Evolutionary conservation across 2,329 filamentous ascomycete genomes (phyloP).

Genomic region (Venturia nashicola): DNA sequence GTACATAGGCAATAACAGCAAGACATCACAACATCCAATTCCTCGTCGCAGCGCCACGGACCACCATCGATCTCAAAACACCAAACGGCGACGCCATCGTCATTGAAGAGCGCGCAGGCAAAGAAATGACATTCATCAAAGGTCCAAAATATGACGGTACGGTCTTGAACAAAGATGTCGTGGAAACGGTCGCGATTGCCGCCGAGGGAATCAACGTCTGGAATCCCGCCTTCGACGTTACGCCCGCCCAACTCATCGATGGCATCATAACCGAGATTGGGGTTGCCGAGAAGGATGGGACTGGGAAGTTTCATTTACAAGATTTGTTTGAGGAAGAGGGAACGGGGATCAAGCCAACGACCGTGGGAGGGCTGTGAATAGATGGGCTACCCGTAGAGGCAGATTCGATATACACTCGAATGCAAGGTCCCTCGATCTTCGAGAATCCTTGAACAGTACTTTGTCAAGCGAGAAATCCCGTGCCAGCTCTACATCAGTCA

Average conservation of each 20-base stretch:
- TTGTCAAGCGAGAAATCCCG: too few relatives aligned
- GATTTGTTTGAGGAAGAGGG: slow-evolving; percentile 23
- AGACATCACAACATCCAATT: slow-evolving; percentile 84
- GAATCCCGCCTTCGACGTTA: slow-evolving; percentile 97
- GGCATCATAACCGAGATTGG: slow-evolving; percentile 89
- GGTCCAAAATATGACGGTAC: slow-evolving; percentile 59
- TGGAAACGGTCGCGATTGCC: slow-evolving; percentile 68
- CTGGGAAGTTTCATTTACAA: slow-evolving; percentile 55
- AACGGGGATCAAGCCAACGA: background rate
- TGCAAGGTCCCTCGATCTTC: too few relatives aligned
- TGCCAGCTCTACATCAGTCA: too few relatives aligned
- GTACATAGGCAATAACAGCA: slow-evolving; percentile 59
- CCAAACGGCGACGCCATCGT: slow-evolving; percentile 66
- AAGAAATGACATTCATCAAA: slow-evolving; percentile 75
- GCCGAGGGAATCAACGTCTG: slow-evolving; percentile 69
- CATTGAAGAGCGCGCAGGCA: slow-evolving; percentile 74
- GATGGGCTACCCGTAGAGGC: too few relatives aligned
- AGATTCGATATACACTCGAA: too few relatives aligned
- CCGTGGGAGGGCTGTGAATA: background rate
- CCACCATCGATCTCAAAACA: slow-evolving; percentile 80
- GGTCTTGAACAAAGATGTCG: slow-evolving; percentile 43
- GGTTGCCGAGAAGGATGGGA: slow-evolving; percentile 62
- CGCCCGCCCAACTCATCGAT: slow-evolving; percentile 78
- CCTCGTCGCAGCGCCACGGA: slow-evolving; percentile 85
- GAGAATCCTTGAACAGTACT: too few relatives aligned